phyloP scores from a whole-genome alignment of 2,329 filamentous ascomycete genomes.

The Sporothrix variecibatus region DNA sequence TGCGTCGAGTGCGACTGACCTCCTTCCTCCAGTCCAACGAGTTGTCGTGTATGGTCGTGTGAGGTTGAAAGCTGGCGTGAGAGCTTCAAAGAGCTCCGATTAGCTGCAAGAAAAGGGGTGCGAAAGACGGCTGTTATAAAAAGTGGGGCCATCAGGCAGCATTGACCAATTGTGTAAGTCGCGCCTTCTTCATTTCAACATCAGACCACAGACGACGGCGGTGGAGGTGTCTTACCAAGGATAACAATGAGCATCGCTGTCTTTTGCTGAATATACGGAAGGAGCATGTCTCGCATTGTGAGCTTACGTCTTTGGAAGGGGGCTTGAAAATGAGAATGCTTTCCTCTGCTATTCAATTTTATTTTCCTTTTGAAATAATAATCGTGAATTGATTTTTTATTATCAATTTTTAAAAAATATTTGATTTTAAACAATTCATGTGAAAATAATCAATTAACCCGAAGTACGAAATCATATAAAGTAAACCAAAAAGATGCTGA shows the following conservation, averaged over 20 bases:
- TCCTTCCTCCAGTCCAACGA: background rate
- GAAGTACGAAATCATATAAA: too few species aligned
- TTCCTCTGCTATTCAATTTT: too few species aligned
- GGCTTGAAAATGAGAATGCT: too few species aligned
- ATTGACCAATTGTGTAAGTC: conserved; percentile 12
- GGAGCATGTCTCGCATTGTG: too few species aligned
- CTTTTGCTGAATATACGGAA: too few species aligned
- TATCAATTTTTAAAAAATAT: too few species aligned
- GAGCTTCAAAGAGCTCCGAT: background rate
- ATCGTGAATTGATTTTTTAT: too few species aligned
- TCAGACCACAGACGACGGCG: background rate
- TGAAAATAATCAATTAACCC: too few species aligned
- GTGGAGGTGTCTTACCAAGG: background rate
- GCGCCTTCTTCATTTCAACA: conserved; percentile 12
- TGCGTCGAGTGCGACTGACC: background rate
- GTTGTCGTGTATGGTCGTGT: conserved; percentile 11
- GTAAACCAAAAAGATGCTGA: background rate
- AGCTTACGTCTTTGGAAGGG: too few species aligned
- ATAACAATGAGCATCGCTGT: background rate
- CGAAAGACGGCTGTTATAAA: background rate
- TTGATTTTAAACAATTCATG: too few species aligned
- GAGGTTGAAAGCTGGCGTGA: conserved; percentile 13
- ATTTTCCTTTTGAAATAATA: too few species aligned
- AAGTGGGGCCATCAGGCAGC: conserved; percentile 2
- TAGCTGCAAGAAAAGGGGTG: conserved; percentile 15